These are phyloP conservation scores for Mortierella sp. DNA, from an alignment of 371 early-diverging fungal species.

Conservation along the genomic window DNA sequence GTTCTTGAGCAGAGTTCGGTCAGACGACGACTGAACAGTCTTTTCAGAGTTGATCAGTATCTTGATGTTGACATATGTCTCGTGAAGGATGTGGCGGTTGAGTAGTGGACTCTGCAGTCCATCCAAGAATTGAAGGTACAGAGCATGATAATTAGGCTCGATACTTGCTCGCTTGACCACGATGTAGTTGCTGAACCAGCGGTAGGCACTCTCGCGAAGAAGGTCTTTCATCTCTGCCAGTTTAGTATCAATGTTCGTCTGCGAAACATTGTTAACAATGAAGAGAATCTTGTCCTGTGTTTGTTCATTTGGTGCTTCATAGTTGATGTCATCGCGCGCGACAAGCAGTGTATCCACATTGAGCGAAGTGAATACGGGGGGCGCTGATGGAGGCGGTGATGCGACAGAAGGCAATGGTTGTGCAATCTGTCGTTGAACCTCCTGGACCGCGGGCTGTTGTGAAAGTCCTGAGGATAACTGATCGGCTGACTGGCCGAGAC, in stretches of 20 bases:
- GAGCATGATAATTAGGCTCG: conserved; percentile 94
- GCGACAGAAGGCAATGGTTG: conserved; percentile 17
- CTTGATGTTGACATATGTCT: conserved; percentile 89
- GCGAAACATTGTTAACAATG: conserved; percentile 94
- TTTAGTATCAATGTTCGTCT: conserved; percentile 86
- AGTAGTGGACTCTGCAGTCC: conserved; percentile 70
- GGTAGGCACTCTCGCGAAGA: conserved; percentile 71
- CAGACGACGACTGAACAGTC: conserved; percentile 89
- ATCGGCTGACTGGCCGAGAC: conserved; percentile 15
- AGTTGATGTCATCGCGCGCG: conserved; percentile 54
- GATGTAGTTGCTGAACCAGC: conserved; percentile 93
- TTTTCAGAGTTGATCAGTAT: conserved; percentile 92
- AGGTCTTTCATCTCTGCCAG: conserved; percentile 80
- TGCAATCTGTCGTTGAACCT: conserved; percentile 20
- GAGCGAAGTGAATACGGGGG: conserved; percentile 71
- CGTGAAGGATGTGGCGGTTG: conserved; percentile 80
- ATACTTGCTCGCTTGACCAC: conserved; percentile 94
- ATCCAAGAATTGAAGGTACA: conserved; percentile 87
- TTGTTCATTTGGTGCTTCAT: conserved; percentile 74
- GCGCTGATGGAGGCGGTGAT: conserved; percentile 45
- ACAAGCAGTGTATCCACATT: conserved; percentile 61
- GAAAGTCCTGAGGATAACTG: conserved; percentile 16
- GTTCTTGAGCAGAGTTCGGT: conserved; percentile 91
- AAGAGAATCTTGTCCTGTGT: conserved; percentile 95
- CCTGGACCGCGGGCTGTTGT: conserved; percentile 20